A percentile compares a stretch with the other conserved stretches of the same genome.
Conservation (phyloP, 2,329 filamentous ascomycete species). For the Colletotrichum cuscutae region DNA sequence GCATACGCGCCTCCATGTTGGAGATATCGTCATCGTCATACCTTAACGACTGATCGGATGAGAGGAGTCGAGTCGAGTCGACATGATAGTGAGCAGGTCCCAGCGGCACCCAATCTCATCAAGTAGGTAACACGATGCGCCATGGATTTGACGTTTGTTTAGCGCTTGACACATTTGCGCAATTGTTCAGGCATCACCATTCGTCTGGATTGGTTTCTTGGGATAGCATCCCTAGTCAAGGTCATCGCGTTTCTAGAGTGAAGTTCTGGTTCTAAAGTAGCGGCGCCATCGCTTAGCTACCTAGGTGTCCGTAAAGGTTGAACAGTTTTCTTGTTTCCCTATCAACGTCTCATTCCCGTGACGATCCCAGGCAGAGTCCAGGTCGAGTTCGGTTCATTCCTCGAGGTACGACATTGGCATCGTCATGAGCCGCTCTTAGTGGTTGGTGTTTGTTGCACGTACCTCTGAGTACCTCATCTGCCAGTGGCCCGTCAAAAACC, state of each 20-base stretch:
- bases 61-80: background rate
- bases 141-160: background rate
- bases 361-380: background rate
- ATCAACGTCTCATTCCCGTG: background rate
- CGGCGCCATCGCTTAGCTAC: background rate
- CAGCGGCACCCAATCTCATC: background rate
- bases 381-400: constrained; percentile 5
- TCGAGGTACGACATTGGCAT: background rate
- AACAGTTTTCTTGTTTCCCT: background rate
- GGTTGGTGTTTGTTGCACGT: constrained; percentile 4
- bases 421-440: background rate
- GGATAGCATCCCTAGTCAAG: background rate
- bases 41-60: background rate
- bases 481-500: background rate
- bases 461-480: constrained; percentile 5
- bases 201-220: background rate
- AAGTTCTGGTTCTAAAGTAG: background rate
- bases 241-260: background rate
- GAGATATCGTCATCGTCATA: background rate
- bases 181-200: background rate
- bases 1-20: background rate
- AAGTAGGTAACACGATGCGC: background rate
- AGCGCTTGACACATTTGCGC: background rate
- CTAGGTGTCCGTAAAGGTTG: no score
- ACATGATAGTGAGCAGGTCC: background rate